Conservation (phyloP, 1,284 basidiomycete species). For the Rhodotorula sp. region DNA sequence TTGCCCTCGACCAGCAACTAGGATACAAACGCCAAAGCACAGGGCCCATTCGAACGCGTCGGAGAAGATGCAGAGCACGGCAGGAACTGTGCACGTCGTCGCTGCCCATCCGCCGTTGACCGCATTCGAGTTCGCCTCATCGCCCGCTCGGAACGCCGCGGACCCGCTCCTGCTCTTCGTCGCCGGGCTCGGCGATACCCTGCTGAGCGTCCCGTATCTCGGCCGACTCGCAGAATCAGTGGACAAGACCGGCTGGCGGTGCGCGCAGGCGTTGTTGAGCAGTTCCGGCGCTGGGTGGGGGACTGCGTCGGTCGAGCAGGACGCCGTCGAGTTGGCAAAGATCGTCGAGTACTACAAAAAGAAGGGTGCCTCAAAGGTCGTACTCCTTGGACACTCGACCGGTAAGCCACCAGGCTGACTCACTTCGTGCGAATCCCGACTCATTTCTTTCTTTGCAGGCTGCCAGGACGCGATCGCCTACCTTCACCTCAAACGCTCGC, state of each 20-base stretch:
- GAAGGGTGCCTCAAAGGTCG: background rate
- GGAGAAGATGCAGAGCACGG: too few relatives aligned
- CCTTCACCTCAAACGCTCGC: background rate
- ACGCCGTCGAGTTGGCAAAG: background rate
- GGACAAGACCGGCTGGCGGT: background rate
- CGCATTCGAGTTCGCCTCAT: constrained; percentile 4
- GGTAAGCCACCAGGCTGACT: background rate
- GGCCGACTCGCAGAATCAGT: background rate
- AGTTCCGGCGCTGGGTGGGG: background rate
- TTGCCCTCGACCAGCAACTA: too few relatives aligned
- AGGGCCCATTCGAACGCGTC: too few relatives aligned
- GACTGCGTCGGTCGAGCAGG: background rate
- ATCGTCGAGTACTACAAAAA: constrained; percentile 2
- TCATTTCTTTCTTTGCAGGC: background rate
- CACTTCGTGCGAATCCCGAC: background rate
- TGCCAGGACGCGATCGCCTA: constrained; percentile 23
- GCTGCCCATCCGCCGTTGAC: background rate
- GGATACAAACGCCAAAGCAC: too few relatives aligned
- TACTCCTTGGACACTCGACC: constrained; percentile 7
- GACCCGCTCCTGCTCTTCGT: constrained; percentile 5
- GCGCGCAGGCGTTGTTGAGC: constrained; percentile 4
- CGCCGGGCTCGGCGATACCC: constrained; percentile 4
- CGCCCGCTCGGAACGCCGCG: background rate
- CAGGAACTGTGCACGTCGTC: too few relatives aligned
- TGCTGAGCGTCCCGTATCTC: background rate